Conservation (phyloP, 768 basidiomycete species). For the Mrakia frigida region DNA sequence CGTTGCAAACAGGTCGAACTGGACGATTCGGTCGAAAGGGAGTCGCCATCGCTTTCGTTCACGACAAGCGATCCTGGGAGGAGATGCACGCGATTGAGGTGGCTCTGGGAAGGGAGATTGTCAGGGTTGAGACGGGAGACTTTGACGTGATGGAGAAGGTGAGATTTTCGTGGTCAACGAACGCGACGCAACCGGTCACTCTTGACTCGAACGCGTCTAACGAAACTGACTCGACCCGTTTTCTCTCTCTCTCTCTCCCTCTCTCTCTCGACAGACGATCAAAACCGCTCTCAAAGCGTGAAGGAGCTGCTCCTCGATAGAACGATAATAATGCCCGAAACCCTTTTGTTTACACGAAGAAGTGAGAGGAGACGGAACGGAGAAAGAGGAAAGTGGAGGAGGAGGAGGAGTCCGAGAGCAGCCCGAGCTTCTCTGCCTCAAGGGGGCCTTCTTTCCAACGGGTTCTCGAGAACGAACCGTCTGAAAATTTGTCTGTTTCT, state of each 20-base stretch:
- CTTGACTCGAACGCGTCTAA: background rate
- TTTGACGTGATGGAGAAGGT: conserved; percentile 93
- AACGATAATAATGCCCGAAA: background rate
- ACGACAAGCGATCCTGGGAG: conserved; percentile 76
- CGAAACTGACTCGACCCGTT: background rate
- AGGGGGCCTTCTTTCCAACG: too few relatives aligned
- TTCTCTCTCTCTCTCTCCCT: background rate
- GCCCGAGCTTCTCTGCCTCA: background rate
- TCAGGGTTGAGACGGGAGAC: conserved; percentile 80
- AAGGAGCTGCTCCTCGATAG: too few relatives aligned
- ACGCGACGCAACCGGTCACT: background rate
- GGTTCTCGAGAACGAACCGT: background rate
- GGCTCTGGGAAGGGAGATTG: conserved; percentile 68
- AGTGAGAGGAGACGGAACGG: background rate
- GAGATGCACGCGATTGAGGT: conserved; percentile 89
- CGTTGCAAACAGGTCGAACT: conserved; percentile 65
- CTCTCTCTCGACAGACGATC: conserved; percentile 26
- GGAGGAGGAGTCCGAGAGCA: background rate
- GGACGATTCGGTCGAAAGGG: conserved; percentile 97
- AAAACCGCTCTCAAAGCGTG: conserved; percentile 31
- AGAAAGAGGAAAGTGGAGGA: background rate
- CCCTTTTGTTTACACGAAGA: background rate
- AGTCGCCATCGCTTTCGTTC: conserved; percentile 95
- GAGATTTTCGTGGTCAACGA: too few relatives aligned
- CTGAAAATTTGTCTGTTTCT: background rate